Base-by-base conservation (phyloP, 768 basidiomycete genomes). In the Phylloporus sp. region DNA sequence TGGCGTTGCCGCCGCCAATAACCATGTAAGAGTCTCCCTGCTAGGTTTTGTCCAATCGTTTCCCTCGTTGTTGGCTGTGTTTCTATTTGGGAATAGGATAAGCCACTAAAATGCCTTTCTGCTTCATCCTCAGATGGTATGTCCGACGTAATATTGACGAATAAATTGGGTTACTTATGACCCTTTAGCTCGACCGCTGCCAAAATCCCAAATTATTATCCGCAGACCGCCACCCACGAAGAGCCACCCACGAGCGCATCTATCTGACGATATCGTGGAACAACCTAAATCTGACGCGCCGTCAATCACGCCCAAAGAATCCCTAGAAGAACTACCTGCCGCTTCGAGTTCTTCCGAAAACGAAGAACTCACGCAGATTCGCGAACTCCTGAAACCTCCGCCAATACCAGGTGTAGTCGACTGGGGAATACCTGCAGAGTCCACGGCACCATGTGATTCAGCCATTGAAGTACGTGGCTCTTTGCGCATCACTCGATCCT, bases 341-440 rank as follows among this genome's bases (percentile, higher is more conserved):
- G 8, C 59, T 20, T 42, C 61, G 9, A 44, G 64, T 56, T 45
- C 62, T 2, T 53, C 58, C 16, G 64, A 69, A 42, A 50, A 47
- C 29, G 77, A 80, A 54, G 86, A 88, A 54, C 59, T 85, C 2
- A 56, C 71, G 8, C 74, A 67, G 10, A 78, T 89, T 18, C 77
- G 85, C 32, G 66, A 70, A 4, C 70, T 87, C 4, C 70, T 91
- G 24, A 72, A 68, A 12, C 90, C 88, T 5, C 80, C 82, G 16
- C 74, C 80, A 2, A 84, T 89, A 53, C 74, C 80, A 1, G 86
- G 81, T 22, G 58, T 84, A 4, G 73, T 72, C 1, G 81, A 91
- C 59, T 93, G 88, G 84, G 91, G 88, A 6, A 88, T 94, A 53
- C 86, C 88, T 0, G 73, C 81, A 0, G 74, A 76, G 43, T 71